Base-by-base conservation (phyloP, 345 rosid genomes). In the Salix purpurea region DNA sequence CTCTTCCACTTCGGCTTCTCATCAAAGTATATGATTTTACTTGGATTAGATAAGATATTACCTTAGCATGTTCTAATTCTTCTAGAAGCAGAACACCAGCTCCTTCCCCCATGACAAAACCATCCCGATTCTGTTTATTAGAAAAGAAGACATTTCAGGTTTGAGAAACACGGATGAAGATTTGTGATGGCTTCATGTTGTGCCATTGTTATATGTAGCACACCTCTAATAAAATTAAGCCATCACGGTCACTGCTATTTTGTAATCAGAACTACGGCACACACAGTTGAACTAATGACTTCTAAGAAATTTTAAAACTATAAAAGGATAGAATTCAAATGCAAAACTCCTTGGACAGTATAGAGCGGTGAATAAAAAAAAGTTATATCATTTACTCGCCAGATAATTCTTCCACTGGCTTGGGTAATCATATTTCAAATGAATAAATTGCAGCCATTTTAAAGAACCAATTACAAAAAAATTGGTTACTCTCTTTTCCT, bases 91-190 rank as follows among this genome's bases (percentile, higher is more conserved):
- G 83, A 84, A 95, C 99, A 60, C 99, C 97, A 52, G 97, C 92
- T 88, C 99, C 99, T 84, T 95, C 97, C 23, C 99, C 99, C 93
- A 95, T 91, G 48, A 95, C 99, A 69, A 95, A 92, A 82, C 99
- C 99, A 90, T 95, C 99, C 75, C 97, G 95, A 82, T 70, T 85
- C 97, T 95, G 90, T 82, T 74, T 39, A 83, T 65, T 26, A 76
- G 69, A 37, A 65, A 79, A 61, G 67, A 72, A 42, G 70, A 76
- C 0, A 75, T 67, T 52, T 69, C 30, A 14, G 34, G 30, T 68
- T 30, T 19, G 14, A 74, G 71, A 60, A 74, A 60, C 74, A 32
- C n/a, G 6, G 5, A 62, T 1, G 10, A 70, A 36, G 69, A 52
- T 54, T 54, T 21, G 24, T 54, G 60, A 54, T 54, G 60, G 60